These are phyloP conservation scores for Aegilops sharonensis DNA, from an alignment of 176 grass and related monocot genomes.

Conservation along the genomic window DNA sequence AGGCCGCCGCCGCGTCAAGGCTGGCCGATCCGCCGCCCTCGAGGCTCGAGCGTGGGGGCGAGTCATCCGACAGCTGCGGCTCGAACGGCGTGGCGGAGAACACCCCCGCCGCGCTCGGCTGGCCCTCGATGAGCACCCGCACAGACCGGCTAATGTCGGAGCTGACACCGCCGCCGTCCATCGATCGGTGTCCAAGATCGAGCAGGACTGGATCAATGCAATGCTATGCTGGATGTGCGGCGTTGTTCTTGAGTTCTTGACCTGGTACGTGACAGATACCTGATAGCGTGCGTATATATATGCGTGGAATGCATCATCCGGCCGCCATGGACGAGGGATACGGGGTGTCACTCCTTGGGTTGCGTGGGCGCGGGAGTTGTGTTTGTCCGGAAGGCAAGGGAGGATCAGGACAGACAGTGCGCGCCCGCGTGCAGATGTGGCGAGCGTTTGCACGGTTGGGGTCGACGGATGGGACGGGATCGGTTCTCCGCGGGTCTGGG, in stretches of 20 bases:
- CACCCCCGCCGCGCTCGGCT: conserved; percentile 22
- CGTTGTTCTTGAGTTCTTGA: not conserved
- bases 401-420: not conserved
- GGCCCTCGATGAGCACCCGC: conserved; percentile 44
- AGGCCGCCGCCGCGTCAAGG: not conserved
- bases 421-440: not conserved
- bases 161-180: not conserved
- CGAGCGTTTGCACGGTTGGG: not conserved
- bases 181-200: not conserved
- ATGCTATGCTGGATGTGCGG: too few relatives aligned
- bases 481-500: not conserved
- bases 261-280: not conserved
- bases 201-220: not conserved
- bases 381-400: conserved; percentile 67
- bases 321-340: conserved; percentile 27
- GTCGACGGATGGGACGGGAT: not conserved
- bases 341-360: conserved; percentile 16
- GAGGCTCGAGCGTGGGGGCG: conserved; percentile 19
- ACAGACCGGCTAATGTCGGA: not conserved
- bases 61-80: conserved; percentile 50
- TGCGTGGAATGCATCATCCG: not conserved
- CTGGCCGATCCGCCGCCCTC: not conserved
- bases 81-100: conserved; percentile 52
- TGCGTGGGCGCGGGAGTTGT: conserved; percentile 37
- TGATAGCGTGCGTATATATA: not conserved